phyloP scores from a whole-genome alignment of 768 basidiomycete species.

The Wakefieldia striispora region DNA sequence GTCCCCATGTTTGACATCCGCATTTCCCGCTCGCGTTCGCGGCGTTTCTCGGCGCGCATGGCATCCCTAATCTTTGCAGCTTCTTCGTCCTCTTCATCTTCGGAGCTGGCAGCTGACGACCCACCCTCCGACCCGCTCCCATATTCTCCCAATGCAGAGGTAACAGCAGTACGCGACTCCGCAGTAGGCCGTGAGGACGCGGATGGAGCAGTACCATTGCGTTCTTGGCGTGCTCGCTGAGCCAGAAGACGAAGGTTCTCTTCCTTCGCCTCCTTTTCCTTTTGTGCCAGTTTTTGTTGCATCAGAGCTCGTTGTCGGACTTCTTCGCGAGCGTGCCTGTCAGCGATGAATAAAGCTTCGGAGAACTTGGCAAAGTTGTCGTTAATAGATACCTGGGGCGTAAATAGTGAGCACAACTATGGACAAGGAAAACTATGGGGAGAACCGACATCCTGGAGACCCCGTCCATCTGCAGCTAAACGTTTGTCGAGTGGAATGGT shows the following conservation, averaged over 20 bases:
- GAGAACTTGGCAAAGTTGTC: conserved; percentile 99
- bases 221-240: conserved; percentile 93
- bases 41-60: conserved; percentile 88
- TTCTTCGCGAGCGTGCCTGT: conserved; percentile 97
- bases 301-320: conserved; percentile 94
- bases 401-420: neutral
- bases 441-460: conserved; percentile 87
- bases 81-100: conserved; percentile 73
- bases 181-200: conserved; percentile 61
- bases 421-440: neutral
- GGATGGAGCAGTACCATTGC: conserved; percentile 67
- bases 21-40: conserved; percentile 95
- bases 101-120: conserved; percentile 48
- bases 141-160: conserved; percentile 79
- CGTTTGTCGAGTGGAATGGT: conserved; percentile 98
- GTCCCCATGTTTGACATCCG: conserved; percentile 99
- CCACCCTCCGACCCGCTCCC: conserved; percentile 70
- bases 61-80: conserved; percentile 83
- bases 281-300: conserved; percentile 98
- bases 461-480: conserved; percentile 96
- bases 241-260: conserved; percentile 93
- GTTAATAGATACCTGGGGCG: conserved; percentile 88
- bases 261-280: conserved; percentile 94
- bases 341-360: conserved; percentile 91
- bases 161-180: conserved; percentile 67